Base-by-base conservation (phyloP, 192 early-diverging fungal genomes). In the Gryganskiella cystojenkinii region DNA sequence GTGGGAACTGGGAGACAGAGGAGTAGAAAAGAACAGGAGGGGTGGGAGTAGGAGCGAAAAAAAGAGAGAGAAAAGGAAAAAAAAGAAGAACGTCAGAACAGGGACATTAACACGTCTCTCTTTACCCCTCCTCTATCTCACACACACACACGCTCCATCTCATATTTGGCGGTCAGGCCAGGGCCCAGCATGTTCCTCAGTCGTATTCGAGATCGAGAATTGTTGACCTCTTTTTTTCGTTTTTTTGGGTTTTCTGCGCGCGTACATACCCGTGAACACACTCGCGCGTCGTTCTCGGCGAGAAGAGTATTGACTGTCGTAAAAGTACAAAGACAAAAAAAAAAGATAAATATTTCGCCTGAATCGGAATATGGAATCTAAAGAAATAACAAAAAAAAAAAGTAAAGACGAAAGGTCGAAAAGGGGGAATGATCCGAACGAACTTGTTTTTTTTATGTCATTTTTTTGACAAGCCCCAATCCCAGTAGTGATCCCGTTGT, bases 181-280 rank as follows among this genome's bases (percentile, higher is more conserved):
- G 30, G 55, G 3, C 27, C 20, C 37, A n/a, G 45, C 47, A 13
- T 45, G 34, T 17, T 30, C 27, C 52, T 65, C 42, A 55, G 63
- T 65, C 63, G 63, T 65, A 54, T 65, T 65, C 63, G 63, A 65
- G 63, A 65, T 65, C 24, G 52, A 65, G 63, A 65, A 55, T 65
- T 55, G 35, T 40, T 13, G 5, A 13, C 5, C 13, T 40, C 37
- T 13, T 5, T 13, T 40, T 13, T 5, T 9, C 37, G 52, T 22
- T 52, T 35, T 56, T 7, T 19, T 33, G 10, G 28, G 6, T 30
- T 6, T 25, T 30, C 28, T 30, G 33, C 52, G n/a, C 17, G 27
- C 13, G 28, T 30, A 2, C 17, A 33, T 31, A 54, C 28, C 19
- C 24, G 14, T 28, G 25, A 28, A 28, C 14, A 14, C 24, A 17